Evolutionary conservation across 345 rosid species (phyloP), one percentile per base, ranked within the genome.

Genomic region (Syzygium aqueum): DNA sequence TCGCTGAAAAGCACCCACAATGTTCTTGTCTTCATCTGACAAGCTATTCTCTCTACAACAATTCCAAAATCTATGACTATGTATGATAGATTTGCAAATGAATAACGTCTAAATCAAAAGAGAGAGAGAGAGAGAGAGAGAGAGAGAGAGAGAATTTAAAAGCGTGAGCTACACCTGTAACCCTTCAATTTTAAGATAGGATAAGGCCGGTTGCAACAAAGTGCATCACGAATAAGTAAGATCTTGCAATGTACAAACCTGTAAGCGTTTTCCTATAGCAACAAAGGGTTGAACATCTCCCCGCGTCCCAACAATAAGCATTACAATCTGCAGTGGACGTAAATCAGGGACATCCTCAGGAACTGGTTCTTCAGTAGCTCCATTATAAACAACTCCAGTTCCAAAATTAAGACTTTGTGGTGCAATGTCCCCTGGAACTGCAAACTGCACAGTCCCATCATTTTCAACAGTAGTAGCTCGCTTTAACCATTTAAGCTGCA

Each of bases 251-350:
- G 51, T n/a, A 85, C 78, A 51, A 56, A 93, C 95, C 96, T 94
- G 96, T 84, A 94, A 91, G 61, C 92, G 91, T 88, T 91, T 93
- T 37, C 95, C 96, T 80, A 94, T 94, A 16, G 96, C 96, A 86
- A 94, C 85, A 88, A 94, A 94, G 25, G 96, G 96, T 43, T 94
- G 96, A 67, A 94, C 96, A 90, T 94, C 96, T 87, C 96, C 96
- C 33, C 94, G 92, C 3, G 96, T 93, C 85, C 95, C 95, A 84
- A 93, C 95, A 77, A 93, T 93, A 87, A 93, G 95, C 92, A 93
- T 91, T 84, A 92, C 93, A 87, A 93, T 94, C 85, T 93, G 93
- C 51, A 93, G 87, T 11, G 94, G 93, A 86, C 89, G 95, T 87
- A 92, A 40, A 85, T 67, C 83, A 14, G 50, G 86, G 78, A 89